Base-by-base conservation (phyloP, 2,329 filamentous ascomycete genomes). In the Raffaelea deltoideospora region DNA sequence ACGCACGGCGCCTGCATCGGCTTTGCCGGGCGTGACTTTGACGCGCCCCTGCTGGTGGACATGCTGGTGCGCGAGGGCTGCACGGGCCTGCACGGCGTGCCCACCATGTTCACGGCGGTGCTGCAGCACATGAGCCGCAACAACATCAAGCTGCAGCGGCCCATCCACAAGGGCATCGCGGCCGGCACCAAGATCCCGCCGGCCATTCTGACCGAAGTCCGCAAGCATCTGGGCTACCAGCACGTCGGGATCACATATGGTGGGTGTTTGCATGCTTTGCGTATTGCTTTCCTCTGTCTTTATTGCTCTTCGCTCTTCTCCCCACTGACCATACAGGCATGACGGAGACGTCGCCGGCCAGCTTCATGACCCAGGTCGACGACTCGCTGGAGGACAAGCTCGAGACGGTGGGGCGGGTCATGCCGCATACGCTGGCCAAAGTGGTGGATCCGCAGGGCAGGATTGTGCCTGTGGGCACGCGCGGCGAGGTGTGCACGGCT, bases 11-110 rank as follows among this genome's bases (percentile, higher is more conserved):
- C 72, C 28, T 81, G 79, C 53, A 76, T 86, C 35, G 73, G 88
- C 10, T 84, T 84, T 49, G 81, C 83, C 0, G 69, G 71, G 43
- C 78, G 85, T 48, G 72, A 77, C 0, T 88, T 88, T 49, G 76
- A 84, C 47, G 66, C 79, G 2, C 55, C 59, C 5, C 72, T 78
- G 0, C 78, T 77, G 2, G 63, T 87, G 24, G 63, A 63, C 31
- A 76, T 79, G 37, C 72, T 88, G 28, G 66, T 69, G 2, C 65
- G 76, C 36, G 76, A 82, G 50, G 59, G 63, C 32, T 80, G 76
- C 53, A 88, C 83, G 0, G 82, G 78, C 0, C 63, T 88, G 1
- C 81, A 87, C 50, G 83, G 83, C 24, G 83, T 88, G 0, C 83
- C 83, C 0, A 81, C 83, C 39, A 88, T 88, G 83, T 85, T 86